Base-by-base conservation (phyloP, 768 basidiomycete species). In the Russula compacta region DNA sequence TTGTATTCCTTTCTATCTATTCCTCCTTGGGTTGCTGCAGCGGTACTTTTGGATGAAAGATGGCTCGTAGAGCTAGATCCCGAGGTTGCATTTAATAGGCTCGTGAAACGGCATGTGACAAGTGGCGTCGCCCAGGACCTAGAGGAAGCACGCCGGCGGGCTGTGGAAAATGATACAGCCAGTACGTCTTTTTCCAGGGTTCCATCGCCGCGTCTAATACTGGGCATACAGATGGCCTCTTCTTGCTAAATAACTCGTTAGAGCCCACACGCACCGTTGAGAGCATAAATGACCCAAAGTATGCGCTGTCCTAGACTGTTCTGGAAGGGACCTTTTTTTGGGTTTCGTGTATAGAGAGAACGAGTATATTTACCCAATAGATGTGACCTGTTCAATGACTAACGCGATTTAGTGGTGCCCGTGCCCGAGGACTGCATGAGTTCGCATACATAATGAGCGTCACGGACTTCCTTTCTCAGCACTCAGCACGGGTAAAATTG, bases 1-100 rank as follows among this genome's bases (percentile, higher is more conserved):
- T 73, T 97, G n/a, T 97, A 98, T 71, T 79, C 84, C 2, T 83
- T 92, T 67, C 79, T 97, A 33, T 76, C 82, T n/a, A 73, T 84
- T 24, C 74, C 81, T 0, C 86, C 87, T 0, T 97, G 95, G 95
- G 71, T 68, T 1, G 77, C 80, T 14, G 89, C 85, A 1, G 81
- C 83, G 0, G 69, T 73, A 17, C 68, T 82, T 56, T 75, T 95
- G 60, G 89, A 95, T 69, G 88, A 93, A 67, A 77, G 89, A 10
- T 89, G 90, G 81, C 86, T 83, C 74, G 72, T 97, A 33, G 74
- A 83, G 11, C 74, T 87, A 11, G 81, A 85, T 38, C 66, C 76
- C 14, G 74, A 73, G 10, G 78, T 80, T 61, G 90, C 86, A 0
- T 77, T 76, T 65, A 67, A 72, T 40, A 77, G 92, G 48, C 71